Conservation (phyloP, 768 basidiomycete species). For the Termitomyces sp. region DNA sequence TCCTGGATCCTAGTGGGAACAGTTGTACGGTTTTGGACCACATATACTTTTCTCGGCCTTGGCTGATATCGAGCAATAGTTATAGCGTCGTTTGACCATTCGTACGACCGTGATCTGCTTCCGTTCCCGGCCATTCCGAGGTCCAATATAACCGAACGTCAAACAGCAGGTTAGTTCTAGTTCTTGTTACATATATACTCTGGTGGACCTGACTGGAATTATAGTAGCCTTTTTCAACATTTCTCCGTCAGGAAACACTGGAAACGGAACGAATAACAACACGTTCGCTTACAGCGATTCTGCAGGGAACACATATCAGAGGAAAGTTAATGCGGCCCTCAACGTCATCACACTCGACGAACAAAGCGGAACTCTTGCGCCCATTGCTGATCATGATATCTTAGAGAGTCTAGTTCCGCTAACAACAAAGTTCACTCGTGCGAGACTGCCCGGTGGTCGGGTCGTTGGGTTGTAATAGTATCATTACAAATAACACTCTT, state of each 20-base stretch:
- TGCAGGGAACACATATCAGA: slow-evolving; percentile 54
- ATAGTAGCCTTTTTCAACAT: slow-evolving; percentile 21
- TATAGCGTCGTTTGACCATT: slow-evolving; percentile 55
- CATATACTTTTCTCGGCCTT: background rate
- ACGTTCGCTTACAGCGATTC: slow-evolving; percentile 54
- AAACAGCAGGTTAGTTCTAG: slow-evolving; percentile 43
- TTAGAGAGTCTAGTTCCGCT: background rate
- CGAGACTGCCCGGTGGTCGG: slow-evolving; percentile 18
- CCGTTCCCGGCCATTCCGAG: slow-evolving; percentile 57
- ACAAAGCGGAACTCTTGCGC: slow-evolving; percentile 6
- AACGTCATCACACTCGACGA: slow-evolving; percentile 7
- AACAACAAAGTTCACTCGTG: slow-evolving; percentile 1
- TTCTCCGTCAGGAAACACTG: slow-evolving; percentile 36
- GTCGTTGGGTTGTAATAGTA: background rate
- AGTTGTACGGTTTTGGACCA: slow-evolving; percentile 25
- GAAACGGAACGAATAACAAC: slow-evolving; percentile 69
- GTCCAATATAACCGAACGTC: slow-evolving; percentile 57
- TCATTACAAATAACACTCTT: background rate
- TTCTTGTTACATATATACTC: slow-evolving; percentile 27
- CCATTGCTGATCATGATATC: background rate
- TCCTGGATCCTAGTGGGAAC: slow-evolving; percentile 25
- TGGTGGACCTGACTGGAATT: slow-evolving; percentile 28
- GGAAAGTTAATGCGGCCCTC: slow-evolving; percentile 5
- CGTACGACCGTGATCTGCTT: slow-evolving; percentile 54
- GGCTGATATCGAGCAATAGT: slow-evolving; percentile 26